Percentiles rank a stretch among this genome's conserved stretches.
phyloP scores from a whole-genome alignment of 331 rosid genomes.

The Rosa hybrid region DNA sequence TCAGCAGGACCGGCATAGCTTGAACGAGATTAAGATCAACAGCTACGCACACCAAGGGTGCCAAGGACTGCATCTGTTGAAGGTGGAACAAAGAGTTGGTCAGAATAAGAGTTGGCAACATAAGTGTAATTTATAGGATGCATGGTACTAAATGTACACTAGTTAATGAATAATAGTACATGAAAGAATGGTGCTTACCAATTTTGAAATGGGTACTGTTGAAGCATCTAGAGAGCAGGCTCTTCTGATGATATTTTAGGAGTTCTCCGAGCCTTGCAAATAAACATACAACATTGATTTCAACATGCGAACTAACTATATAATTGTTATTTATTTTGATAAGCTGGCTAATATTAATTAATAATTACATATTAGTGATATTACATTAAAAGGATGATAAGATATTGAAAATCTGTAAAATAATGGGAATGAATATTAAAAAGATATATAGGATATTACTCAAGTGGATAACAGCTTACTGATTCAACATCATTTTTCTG shows the following conservation, averaged over 20 bases:
- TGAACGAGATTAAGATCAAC: not conserved
- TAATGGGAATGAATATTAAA: not conserved
- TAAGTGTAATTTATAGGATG: not conserved
- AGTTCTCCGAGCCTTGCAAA: not conserved
- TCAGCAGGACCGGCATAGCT: not conserved
- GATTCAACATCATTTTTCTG: not conserved
- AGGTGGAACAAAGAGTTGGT: not conserved
- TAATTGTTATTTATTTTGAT: not conserved
- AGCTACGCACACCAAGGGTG: not conserved
- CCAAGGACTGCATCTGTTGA: not conserved
- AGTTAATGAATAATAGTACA: no score
- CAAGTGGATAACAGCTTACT: not conserved
- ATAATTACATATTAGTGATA: no score
- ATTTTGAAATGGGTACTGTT: not conserved
- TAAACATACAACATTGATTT: no score
- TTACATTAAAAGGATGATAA: no score
- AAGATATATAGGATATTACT: no score
- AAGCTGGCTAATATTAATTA: no score
- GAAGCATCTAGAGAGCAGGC: not conserved
- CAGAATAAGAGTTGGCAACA: not conserved
- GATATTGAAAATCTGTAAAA: not conserved
- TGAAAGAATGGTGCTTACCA: not conserved
- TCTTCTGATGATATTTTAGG: not conserved
- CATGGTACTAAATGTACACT: not conserved
- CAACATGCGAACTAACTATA: no score